Conservation (phyloP, 371 early-diverging fungal species). For the Mortierella sp. region DNA sequence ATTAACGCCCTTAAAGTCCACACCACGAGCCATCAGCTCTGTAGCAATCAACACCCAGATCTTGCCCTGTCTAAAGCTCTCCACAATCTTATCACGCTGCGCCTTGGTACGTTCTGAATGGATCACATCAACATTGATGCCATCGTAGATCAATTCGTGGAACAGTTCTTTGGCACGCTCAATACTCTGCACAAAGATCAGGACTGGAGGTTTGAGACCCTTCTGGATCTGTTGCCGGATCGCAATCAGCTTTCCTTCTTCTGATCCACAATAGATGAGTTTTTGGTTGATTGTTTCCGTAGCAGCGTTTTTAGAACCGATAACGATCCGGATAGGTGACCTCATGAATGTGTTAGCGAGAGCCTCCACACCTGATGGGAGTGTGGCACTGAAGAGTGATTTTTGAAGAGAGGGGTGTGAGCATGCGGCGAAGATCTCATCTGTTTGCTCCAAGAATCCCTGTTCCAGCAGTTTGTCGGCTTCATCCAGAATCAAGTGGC, state of each 20-base stretch:
- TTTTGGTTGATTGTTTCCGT: slow-evolving; percentile 92
- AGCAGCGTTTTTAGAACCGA: slow-evolving; percentile 94
- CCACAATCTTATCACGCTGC: slow-evolving; percentile 91
- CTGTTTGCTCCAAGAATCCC: slow-evolving; percentile 92
- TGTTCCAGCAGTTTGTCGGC: slow-evolving; percentile 92
- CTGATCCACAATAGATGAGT: slow-evolving; percentile 92
- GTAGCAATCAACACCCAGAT: slow-evolving; percentile 97
- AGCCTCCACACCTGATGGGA: slow-evolving; percentile 90
- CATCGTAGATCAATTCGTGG: slow-evolving; percentile 95
- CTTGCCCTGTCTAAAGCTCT: slow-evolving; percentile 89
- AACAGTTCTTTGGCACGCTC: slow-evolving; percentile 95
- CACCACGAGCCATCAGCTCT: slow-evolving; percentile 96
- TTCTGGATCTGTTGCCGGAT: slow-evolving; percentile 87
- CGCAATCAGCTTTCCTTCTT: slow-evolving; percentile 93
- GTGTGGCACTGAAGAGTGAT: slow-evolving; percentile 94
- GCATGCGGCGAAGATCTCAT: slow-evolving; percentile 91
- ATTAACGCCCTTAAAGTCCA: slow-evolving; percentile 94
- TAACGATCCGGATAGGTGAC: slow-evolving; percentile 87
- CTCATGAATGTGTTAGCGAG: slow-evolving; percentile 91
- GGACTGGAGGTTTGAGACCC: slow-evolving; percentile 90
- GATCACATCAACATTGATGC: slow-evolving; percentile 96
- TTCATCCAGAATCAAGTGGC: slow-evolving; percentile 89
- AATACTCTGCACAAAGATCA: slow-evolving; percentile 96
- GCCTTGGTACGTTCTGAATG: slow-evolving; percentile 92
- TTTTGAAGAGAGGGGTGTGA: slow-evolving; percentile 78